Conservation (phyloP, 1,284 basidiomycete genomes). For the Heterobasidion parviporum region DNA sequence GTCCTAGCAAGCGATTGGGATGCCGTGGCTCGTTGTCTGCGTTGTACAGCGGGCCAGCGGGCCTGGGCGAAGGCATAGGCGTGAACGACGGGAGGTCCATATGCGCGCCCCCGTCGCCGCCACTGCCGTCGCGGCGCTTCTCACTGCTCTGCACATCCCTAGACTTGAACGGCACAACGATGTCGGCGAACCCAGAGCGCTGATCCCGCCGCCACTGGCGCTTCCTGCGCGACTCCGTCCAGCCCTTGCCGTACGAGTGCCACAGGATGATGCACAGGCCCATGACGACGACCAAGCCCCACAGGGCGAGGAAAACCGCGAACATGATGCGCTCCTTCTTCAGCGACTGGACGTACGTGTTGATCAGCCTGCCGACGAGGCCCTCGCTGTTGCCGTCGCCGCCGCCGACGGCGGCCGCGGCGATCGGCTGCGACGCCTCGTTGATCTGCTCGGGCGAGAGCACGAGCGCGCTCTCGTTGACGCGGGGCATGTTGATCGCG, state of each 20-base stretch:
- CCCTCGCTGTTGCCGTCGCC: slow-evolving; percentile 45
- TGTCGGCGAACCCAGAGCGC: slow-evolving; percentile 33
- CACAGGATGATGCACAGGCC: slow-evolving; percentile 57
- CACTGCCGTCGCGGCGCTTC: slow-evolving; percentile 8
- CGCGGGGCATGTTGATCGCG: slow-evolving; percentile 64
- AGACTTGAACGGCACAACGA: slow-evolving; percentile 35
- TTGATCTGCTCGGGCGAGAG: slow-evolving; percentile 64
- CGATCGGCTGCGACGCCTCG: slow-evolving; percentile 73
- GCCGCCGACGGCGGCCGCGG: slow-evolving; percentile 71
- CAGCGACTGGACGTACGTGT: slow-evolving; percentile 64
- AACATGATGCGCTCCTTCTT: slow-evolving; percentile 82
- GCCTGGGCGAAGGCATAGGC: slow-evolving; percentile 34
- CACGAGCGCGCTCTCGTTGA: slow-evolving; percentile 69
- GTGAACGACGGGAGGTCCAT: slow-evolving; percentile 36
- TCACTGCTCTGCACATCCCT: slow-evolving; percentile 19
- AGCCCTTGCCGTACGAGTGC: slow-evolving; percentile 49
- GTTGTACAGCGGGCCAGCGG: slow-evolving; percentile 25
- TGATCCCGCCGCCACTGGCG: slow-evolving; percentile 46
- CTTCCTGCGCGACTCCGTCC: slow-evolving; percentile 37
- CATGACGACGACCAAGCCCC: slow-evolving; percentile 71
- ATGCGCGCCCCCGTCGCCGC: slow-evolving; percentile 11
- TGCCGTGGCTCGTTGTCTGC: too few species aligned
- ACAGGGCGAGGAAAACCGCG: slow-evolving; percentile 71
- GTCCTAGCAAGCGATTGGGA: slow-evolving; percentile 17
- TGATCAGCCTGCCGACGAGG: slow-evolving; percentile 67